Evolutionary conservation across 2,329 filamentous ascomycete species (phyloP).

Genomic region (Harringtonia aguacate): DNA sequence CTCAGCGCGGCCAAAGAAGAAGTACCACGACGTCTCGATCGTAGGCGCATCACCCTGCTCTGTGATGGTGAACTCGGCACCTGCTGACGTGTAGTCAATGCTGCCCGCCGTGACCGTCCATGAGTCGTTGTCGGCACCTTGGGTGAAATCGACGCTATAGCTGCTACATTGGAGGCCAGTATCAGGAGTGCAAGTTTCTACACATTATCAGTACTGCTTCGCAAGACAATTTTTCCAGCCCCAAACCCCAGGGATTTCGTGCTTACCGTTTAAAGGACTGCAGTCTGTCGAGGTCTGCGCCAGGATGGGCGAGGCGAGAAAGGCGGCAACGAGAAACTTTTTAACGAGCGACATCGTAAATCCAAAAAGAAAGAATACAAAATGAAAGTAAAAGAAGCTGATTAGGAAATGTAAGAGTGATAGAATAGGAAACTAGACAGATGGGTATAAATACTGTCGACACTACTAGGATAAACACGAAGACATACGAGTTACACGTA

Average conservation of each 20-base stretch:
- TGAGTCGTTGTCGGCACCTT: slow-evolving; percentile 1
- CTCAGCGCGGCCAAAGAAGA: slow-evolving; percentile 41
- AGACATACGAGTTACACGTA: too few relatives aligned
- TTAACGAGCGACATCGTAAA: too few relatives aligned
- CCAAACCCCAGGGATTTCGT: too few relatives aligned
- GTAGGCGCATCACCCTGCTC: slow-evolving; percentile 31
- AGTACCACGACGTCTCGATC: slow-evolving; percentile 32
- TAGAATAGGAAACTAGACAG: too few relatives aligned
- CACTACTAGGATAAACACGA: too few relatives aligned
- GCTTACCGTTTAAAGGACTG: neutral
- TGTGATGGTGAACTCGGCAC: slow-evolving; percentile 4
- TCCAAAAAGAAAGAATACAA: too few relatives aligned
- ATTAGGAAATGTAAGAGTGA: too few relatives aligned
- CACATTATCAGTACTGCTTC: neutral
- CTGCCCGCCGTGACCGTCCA: slow-evolving; percentile 1
- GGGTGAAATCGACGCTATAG: slow-evolving; percentile 9
- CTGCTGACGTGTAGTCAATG: slow-evolving; percentile 4
- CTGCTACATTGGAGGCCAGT: neutral
- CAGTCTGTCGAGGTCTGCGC: slow-evolving; percentile 2
- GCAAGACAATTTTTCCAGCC: neutral
- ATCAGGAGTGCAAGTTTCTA: neutral
- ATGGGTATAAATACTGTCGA: too few relatives aligned
- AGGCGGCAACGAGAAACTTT: too few relatives aligned
- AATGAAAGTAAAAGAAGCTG: too few relatives aligned
- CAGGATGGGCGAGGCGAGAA: neutral